Evolutionary conservation across 164 flowering plant genomes (phyloP), one percentile per base, ranked within the genome.

Genomic region (Sedum album): DNA sequence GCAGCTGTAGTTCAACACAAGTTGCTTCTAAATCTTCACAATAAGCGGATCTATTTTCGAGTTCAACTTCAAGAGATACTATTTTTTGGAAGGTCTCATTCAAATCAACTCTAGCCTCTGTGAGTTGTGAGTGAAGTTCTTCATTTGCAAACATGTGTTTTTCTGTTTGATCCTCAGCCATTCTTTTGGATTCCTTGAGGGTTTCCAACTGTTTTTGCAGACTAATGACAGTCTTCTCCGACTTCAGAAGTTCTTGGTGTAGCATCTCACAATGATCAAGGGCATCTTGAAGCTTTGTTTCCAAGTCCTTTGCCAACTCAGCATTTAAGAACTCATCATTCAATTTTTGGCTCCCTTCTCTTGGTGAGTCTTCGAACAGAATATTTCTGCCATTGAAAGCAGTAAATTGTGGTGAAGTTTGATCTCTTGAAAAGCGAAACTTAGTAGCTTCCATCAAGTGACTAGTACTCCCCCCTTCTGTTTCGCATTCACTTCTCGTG

Each of bases 1-100:
- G 80, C 57, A 80, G 73, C 73, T 75, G 82, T 17, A 75, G 72
- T 20, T 80, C 81, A 35, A 75, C 72, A 71, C 74, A 75, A 14
- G 71, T 69, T 53, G 71, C 70, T 73, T 74, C 80, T 44, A 75
- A 48, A 68, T 76, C 78, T 70, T 75, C 81, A 72, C 60, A 78
- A 33, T 70, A 68, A 67, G 57, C 69, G 4, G 36, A 73, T 68
- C 66, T 78, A 60, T 69, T 70, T 23, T 74, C 76, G 60, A 75
- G 63, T 44, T 76, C 80, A 25, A 66, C 72, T 72, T 78, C 75
- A 23, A 73, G 66, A 6, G 71, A 60, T 1, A 68, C 57, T 31
- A 73, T 42, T 65, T 73, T 73, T 41, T 69, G 76, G 44, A 18
- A 64, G 25, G 78, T 71, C 66, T 76, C 81, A 36, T 66, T 69